Base-by-base conservation (phyloP, 257 asterid genomes). In the Capsicum pubescens region DNA sequence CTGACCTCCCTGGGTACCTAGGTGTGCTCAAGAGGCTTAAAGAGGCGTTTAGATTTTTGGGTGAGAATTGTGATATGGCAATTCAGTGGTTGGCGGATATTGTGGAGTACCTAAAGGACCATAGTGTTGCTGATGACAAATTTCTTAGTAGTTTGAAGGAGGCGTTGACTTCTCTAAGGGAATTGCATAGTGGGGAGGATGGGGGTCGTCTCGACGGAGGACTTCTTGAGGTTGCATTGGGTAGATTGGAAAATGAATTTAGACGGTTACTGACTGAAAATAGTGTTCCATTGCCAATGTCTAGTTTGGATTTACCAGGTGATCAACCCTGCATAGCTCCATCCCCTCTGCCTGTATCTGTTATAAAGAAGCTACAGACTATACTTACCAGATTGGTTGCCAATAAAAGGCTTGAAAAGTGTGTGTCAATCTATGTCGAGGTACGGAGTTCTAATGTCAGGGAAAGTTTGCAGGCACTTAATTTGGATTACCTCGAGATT, bases 61-160 rank as follows among this genome's bases (percentile, higher is more conserved):
- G 94, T 50, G 97, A 91, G 80, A 93, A 90, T 87, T 93, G 95
- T 81, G 95, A 92, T 82, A 91, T 94, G 93, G 98, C 97, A 4
- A 93, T 93, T 82, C 97, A 94, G 21, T 96, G 98, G 98, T 72
- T 96, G 88, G 93, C 88, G 15, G 99, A 94, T 87, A 93, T 94
- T n/a, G 97, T 93, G 14, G 94, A 94, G 88, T 93, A 91, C 86
- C 86, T 94, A 84, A 98, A 93, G 91, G 98, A 94, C 84, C 93
- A 96, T 85, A 90, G 85, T 69, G 97, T 92, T 83, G 98, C 98
- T 0, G 97, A 94, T 82, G 93, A 87, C 3, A 84, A 87, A 89
- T 94, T 88, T 79, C 89, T 92, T 83, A 89, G 91, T 44, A 90
- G 90, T 87, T 84, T 94, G 81, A 95, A 92, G 87, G 89, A 89